Percentiles rank a stretch among this genome's conserved stretches.
Conservation (phyloP, 768 basidiomycete species). For the Trametes elegans region DNA sequence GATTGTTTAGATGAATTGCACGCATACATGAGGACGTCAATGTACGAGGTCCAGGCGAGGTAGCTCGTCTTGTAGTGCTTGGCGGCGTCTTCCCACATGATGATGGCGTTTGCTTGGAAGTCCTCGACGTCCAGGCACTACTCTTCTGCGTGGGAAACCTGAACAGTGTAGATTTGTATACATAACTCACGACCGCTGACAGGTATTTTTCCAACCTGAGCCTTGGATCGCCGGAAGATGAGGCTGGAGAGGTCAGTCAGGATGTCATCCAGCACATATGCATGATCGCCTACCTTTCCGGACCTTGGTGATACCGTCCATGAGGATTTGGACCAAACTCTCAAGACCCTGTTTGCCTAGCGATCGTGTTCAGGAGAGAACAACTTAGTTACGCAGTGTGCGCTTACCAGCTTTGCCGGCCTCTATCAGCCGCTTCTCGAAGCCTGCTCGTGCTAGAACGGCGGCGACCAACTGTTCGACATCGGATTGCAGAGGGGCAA, state of each 20-base stretch:
- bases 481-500: conserved; percentile 53
- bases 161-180: not conserved
- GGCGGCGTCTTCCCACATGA: conserved; percentile 63
- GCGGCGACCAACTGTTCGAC: conserved; percentile 65
- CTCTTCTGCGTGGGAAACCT: not conserved
- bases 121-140: conserved; percentile 48
- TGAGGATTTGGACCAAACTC: conserved; percentile 53
- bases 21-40: conserved; percentile 70
- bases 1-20: not conserved
- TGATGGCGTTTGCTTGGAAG: conserved; percentile 53
- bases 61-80: conserved; percentile 72
- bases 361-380: not conserved
- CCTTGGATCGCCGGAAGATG: conserved; percentile 68
- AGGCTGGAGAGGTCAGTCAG: conserved; percentile 39
- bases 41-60: conserved; percentile 71
- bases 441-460: conserved; percentile 62
- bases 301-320: conserved; percentile 62
- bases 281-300: conserved; percentile 46
- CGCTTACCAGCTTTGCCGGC: conserved; percentile 41
- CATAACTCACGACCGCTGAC: conserved; percentile 60
- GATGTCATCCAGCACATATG: not conserved
- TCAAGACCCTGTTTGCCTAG: conserved; percentile 51
- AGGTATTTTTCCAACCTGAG: conserved; percentile 84
- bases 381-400: not conserved
- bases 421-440: conserved; percentile 56